A percentile compares a stretch with the other conserved stretches of the same genome.
phyloP scores from a whole-genome alignment of 2,329 filamentous ascomycete species.

The Trichoderma cornu-damae region DNA sequence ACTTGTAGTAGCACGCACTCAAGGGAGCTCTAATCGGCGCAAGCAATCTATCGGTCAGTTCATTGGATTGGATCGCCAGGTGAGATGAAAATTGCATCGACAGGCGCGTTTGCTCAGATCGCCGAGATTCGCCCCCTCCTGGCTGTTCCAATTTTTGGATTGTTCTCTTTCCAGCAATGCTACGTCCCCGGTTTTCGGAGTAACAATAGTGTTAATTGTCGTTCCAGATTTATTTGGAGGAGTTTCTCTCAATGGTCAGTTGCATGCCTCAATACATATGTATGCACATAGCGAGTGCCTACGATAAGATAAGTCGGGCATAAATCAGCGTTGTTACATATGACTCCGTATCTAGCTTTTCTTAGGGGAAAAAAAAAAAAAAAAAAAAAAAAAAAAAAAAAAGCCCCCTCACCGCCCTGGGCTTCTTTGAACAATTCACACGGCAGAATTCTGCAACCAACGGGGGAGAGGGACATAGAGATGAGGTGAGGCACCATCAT shows the following conservation, averaged over 20 bases:
- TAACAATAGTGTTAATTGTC: too few relatives aligned
- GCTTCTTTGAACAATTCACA: not conserved
- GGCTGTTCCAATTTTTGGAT: not conserved
- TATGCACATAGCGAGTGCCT: not conserved
- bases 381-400: conserved; percentile 11
- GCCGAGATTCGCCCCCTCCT: not conserved
- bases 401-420: conserved; percentile 14
- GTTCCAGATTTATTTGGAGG: conserved; percentile 4
- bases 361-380: conserved; percentile 2
- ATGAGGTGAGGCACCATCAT: conserved; percentile 1
- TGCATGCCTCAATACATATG: not conserved
- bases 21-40: not conserved
- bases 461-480: too few relatives aligned
- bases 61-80: not conserved
- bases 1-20: not conserved
- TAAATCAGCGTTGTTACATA: too few relatives aligned
- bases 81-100: not conserved
- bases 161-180: not conserved
- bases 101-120: not conserved
- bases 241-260: not conserved
- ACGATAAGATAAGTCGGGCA: conserved; percentile 15
- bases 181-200: conserved; percentile 5
- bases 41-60: not conserved
- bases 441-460: conserved; percentile 22
- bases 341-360: not conserved